Conservation (phyloP, 148 eudicot species). For the Rhododendron griersonianum region DNA sequence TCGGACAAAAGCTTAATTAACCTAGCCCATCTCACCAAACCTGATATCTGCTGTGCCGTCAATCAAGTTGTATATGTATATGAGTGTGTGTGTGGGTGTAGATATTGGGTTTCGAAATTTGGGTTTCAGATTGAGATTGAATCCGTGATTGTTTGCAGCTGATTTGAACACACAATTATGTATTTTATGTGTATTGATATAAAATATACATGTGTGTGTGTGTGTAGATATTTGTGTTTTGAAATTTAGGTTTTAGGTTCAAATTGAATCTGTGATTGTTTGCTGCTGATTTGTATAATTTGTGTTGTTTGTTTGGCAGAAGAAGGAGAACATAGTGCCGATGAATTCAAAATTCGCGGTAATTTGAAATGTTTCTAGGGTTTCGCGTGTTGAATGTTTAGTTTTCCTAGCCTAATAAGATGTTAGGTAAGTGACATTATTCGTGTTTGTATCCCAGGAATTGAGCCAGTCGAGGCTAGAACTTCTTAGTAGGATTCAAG, state of each 20-base stretch:
- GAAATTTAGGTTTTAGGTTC: neutral
- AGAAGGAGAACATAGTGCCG: slow-evolving; percentile 51
- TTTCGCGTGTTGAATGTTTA: neutral
- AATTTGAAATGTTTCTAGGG: slow-evolving; percentile 8
- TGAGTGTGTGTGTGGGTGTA: neutral
- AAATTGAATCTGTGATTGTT: neutral
- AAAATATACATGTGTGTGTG: no score
- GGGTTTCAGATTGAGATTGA: neutral
- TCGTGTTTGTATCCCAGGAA: slow-evolving; percentile 35
- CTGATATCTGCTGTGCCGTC: neutral
- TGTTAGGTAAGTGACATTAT: neutral
- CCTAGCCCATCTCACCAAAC: neutral
- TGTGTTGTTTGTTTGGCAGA: slow-evolving; percentile 26
- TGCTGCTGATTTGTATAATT: neutral
- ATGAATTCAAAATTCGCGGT: slow-evolving; percentile 59
- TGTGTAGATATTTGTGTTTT: neutral
- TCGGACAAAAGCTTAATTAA: neutral
- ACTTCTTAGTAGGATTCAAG: slow-evolving; percentile 64
- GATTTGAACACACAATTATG: neutral
- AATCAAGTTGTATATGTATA: neutral
- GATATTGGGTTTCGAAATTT: neutral
- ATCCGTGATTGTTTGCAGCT: neutral
- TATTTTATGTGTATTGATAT: no score
- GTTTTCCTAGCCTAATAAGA: neutral
- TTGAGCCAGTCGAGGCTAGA: slow-evolving; percentile 69